A percentile compares a stretch with the other conserved stretches of the same genome.
These are phyloP conservation scores for Aspergillus novofumigatus DNA, from an alignment of 2,329 filamentous ascomycete species.

Conservation along the genomic window DNA sequence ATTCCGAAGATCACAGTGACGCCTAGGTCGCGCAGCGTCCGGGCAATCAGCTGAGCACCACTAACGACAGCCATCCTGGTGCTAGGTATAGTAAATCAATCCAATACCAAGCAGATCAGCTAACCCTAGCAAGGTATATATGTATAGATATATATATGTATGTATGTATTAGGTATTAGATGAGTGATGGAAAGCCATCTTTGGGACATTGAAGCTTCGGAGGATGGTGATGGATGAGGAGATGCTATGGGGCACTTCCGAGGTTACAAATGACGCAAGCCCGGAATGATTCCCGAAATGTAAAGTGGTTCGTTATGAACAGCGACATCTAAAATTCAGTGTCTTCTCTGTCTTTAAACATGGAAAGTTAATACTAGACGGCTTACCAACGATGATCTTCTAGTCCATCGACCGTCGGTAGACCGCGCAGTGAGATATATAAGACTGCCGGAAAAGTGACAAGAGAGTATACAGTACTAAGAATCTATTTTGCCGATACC, in stretches of 20 bases:
- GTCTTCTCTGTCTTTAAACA: background rate
- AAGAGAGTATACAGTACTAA: background rate
- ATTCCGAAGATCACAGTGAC: slow-evolving; percentile 52
- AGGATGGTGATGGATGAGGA: background rate
- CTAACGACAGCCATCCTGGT: slow-evolving; percentile 24
- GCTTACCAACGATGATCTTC: too few species aligned
- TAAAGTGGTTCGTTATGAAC: background rate
- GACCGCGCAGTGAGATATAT: too few species aligned
- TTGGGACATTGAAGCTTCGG: background rate
- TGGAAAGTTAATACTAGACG: background rate
- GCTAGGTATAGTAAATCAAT: background rate
- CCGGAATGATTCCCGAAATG: background rate
- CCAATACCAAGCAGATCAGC: background rate
- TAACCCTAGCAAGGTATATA: too few species aligned
- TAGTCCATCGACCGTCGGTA: too few species aligned
- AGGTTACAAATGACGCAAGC: slow-evolving; percentile 3
- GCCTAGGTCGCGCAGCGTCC: slow-evolving; percentile 46
- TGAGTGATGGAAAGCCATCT: background rate
- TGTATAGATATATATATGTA: too few species aligned
- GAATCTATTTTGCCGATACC: background rate
- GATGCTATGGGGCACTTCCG: background rate
- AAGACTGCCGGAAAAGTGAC: too few species aligned
- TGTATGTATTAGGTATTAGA: background rate
- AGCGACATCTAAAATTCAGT: background rate
- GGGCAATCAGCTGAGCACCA: slow-evolving; percentile 47